phyloP scores from a whole-genome alignment of 129 eudicot species.

The Pseudognaphalium luteoalbum region DNA sequence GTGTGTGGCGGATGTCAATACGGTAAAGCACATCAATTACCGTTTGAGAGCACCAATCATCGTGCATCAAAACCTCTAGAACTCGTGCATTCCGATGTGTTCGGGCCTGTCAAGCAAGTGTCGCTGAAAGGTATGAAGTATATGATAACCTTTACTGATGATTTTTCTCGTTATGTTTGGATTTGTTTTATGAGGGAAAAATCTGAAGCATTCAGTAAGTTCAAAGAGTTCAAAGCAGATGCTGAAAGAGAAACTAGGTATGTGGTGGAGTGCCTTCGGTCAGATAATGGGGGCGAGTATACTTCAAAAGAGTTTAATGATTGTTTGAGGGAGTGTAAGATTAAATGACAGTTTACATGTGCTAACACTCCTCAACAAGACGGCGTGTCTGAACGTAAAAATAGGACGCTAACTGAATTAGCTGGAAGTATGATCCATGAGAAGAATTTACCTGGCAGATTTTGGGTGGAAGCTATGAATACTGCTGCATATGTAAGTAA shows the following conservation, averaged over 20 bases:
- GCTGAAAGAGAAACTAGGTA: not conserved
- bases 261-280: too few species aligned
- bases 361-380: too few species aligned
- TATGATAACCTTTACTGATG: constrained; percentile 27
- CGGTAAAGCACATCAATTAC: constrained; percentile 30
- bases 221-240: not conserved
- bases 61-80: not conserved
- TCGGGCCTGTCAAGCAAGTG: constrained; percentile 7
- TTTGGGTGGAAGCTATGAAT: too few species aligned
- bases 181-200: constrained; percentile 8
- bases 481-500: too few species aligned
- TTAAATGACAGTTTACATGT: too few species aligned
- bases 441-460: too few species aligned
- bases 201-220: not conserved
- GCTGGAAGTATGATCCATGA: too few species aligned
- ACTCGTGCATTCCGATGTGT: constrained; percentile 16
- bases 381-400: too few species aligned
- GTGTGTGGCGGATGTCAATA: constrained; percentile 23
- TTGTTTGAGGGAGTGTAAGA: too few species aligned
- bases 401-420: too few species aligned
- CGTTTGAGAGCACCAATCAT: not conserved
- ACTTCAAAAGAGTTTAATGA: too few species aligned
- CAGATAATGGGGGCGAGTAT: too few species aligned
- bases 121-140: not conserved
- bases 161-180: constrained; percentile 12